A percentile compares a stretch with the other conserved stretches of the same genome.
Conservation (phyloP, 352 stramenopile genomes). For the Albugo candida region DNA sequence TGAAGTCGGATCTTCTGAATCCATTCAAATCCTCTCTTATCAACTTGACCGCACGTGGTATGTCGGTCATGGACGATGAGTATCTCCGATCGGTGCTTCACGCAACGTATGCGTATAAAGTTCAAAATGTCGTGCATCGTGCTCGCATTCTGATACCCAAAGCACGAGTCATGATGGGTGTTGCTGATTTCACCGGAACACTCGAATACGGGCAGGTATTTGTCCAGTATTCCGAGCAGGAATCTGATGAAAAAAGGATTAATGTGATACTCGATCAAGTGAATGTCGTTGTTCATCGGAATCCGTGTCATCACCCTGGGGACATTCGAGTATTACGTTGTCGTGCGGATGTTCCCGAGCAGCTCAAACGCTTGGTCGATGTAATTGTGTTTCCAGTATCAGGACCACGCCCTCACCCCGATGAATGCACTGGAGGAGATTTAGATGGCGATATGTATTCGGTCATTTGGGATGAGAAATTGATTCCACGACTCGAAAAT, state of each 20-base stretch:
- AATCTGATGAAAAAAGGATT: slow-evolving; percentile 5
- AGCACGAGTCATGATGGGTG: slow-evolving; percentile 48
- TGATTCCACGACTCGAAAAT: slow-evolving; percentile 28
- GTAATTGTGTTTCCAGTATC: slow-evolving; percentile 62
- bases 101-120: slow-evolving; percentile 43
- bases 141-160: slow-evolving; percentile 54
- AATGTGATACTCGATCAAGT: slow-evolving; percentile 14
- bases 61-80: slow-evolving; percentile 21
- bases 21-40: slow-evolving; percentile 8
- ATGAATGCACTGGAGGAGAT: slow-evolving; percentile 65
- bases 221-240: slow-evolving; percentile 40
- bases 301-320: slow-evolving; percentile 52
- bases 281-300: slow-evolving; percentile 49
- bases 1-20: slow-evolving; percentile 15
- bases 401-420: slow-evolving; percentile 41
- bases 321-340: slow-evolving; percentile 52
- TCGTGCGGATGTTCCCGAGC: slow-evolving; percentile 19
- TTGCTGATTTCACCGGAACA: slow-evolving; percentile 56
- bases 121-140: slow-evolving; percentile 46
- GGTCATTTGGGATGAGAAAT: slow-evolving; percentile 58
- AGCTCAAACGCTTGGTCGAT: slow-evolving; percentile 28
- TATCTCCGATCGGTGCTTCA: slow-evolving; percentile 30
- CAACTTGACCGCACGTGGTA: slow-evolving; percentile 12
- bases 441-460: slow-evolving; percentile 67
- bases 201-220: slow-evolving; percentile 55